These are phyloP conservation scores for Microsporum ferrugineum DNA, from an alignment of 2,329 filamentous ascomycete genomes.

Conservation along the genomic window DNA sequence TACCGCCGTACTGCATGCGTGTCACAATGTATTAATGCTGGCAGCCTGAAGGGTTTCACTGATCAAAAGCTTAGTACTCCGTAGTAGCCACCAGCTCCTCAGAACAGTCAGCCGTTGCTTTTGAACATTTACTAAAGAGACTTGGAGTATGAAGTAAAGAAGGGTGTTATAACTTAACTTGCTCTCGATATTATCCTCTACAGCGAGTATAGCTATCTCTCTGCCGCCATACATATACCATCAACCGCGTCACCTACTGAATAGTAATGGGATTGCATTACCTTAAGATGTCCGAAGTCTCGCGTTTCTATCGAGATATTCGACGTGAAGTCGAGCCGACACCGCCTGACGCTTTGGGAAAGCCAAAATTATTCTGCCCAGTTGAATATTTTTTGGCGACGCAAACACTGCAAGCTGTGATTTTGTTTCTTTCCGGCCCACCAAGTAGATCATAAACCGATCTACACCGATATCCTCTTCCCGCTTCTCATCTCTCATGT, in stretches of 20 bases:
- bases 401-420: not conserved
- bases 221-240: not conserved
- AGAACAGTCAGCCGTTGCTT: too few species aligned
- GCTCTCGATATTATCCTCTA: not conserved
- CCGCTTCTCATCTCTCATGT: not conserved
- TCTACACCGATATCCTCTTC: not conserved
- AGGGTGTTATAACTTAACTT: too few species aligned
- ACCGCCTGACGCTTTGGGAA: not conserved
- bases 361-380: not conserved
- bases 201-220: not conserved
- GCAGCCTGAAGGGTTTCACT: too few species aligned
- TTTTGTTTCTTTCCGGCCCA: not conserved
- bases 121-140: too few species aligned
- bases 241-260: not conserved
- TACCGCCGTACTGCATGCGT: not conserved
- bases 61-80: too few species aligned
- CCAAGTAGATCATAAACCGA: not conserved
- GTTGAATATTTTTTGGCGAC: not conserved
- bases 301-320: not conserved
- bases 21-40: too few species aligned
- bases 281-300: not conserved
- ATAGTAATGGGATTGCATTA: not conserved
- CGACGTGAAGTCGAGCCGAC: not conserved
- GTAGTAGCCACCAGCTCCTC: too few species aligned
- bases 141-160: too few species aligned